These are phyloP conservation scores for Chaetomium olivaceum DNA, from an alignment of 2,329 filamentous ascomycete species.

Conservation along the genomic window DNA sequence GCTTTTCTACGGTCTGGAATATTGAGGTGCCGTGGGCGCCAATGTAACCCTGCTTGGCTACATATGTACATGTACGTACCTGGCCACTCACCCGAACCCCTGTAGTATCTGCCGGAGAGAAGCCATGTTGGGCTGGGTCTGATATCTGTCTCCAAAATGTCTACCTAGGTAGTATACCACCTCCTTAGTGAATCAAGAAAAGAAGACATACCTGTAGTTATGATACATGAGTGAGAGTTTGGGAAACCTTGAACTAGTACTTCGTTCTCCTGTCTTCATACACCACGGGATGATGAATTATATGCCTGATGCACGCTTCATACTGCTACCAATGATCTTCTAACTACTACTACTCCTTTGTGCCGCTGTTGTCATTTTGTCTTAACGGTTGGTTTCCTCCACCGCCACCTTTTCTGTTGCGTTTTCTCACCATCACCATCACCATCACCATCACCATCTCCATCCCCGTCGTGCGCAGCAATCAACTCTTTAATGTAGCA, in stretches of 20 bases:
- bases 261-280: not conserved
- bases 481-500: too few relatives aligned
- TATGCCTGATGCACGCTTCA: not conserved
- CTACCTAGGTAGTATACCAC: not conserved
- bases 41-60: not conserved
- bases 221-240: not conserved
- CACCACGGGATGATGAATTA: not conserved
- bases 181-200: too few relatives aligned
- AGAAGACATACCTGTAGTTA: not conserved
- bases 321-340: not conserved
- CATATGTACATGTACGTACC: not conserved
- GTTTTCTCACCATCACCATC: not conserved
- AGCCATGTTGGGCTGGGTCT: not conserved
- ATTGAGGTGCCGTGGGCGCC: not conserved
- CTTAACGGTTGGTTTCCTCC: too few relatives aligned
- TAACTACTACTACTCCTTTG: too few relatives aligned
- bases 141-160: not conserved
- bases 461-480: too few relatives aligned
- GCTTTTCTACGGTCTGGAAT: not conserved
- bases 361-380: not conserved
- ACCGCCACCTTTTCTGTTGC: too few relatives aligned
- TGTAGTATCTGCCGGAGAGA: not conserved
- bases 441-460: too few relatives aligned
- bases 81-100: too few relatives aligned
- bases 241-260: not conserved